A percentile compares a stretch with the other conserved stretches of the same genome.
Conservation (phyloP, 2,329 filamentous ascomycete species). For the Talaromyces sp. region DNA sequence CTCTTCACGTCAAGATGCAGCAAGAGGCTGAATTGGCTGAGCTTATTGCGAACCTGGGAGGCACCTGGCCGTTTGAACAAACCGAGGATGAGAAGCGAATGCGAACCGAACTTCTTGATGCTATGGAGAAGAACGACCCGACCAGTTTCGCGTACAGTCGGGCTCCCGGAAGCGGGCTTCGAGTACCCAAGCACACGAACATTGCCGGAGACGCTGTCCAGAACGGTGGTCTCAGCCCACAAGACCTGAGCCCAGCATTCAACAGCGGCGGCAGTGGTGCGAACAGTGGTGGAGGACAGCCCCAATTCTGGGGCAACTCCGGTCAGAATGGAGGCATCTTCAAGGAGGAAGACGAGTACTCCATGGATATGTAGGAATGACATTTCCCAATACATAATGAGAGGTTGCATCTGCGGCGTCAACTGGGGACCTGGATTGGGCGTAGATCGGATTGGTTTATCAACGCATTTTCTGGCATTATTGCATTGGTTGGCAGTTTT, state of each 20-base stretch:
- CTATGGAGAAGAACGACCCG: constrained; percentile 73
- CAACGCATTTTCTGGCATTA: constrained; percentile 27
- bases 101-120: constrained; percentile 86
- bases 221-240: constrained; percentile 46
- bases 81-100: constrained; percentile 93
- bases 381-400: constrained; percentile 8
- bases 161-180: constrained; percentile 73
- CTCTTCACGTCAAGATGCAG: constrained; percentile 81
- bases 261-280: constrained; percentile 67
- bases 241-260: constrained; percentile 61
- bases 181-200: constrained; percentile 91
- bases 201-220: constrained; percentile 73
- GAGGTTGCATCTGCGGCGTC: constrained; percentile 28
- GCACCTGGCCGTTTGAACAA: constrained; percentile 71
- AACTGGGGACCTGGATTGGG: constrained; percentile 35
- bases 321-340: constrained; percentile 62
- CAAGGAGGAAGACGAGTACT: constrained; percentile 92
- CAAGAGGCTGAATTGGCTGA: constrained; percentile 84
- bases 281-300: constrained; percentile 43
- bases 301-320: constrained; percentile 49
- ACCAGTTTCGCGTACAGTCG: constrained; percentile 79
- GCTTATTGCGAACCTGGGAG: constrained; percentile 65
- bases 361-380: constrained; percentile 60
- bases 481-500: constrained; percentile 21
- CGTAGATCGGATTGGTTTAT: constrained; percentile 29